Base-by-base conservation (phyloP, 495 filamentous ascomycete genomes). In the Penicillium maclennaniae region DNA sequence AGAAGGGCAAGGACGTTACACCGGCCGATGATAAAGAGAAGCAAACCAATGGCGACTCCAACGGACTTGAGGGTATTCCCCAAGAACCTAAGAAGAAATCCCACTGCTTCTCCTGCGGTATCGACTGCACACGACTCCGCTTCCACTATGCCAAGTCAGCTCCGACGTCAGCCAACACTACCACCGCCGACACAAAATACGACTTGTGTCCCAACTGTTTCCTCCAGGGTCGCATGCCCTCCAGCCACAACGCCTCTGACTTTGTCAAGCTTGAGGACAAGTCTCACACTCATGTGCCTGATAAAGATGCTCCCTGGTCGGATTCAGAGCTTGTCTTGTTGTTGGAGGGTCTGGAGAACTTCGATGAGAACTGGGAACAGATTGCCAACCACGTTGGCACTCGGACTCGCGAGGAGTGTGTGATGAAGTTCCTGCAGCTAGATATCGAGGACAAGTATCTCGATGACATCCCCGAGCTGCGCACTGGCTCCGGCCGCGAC, bases 361-460 rank as follows among this genome's bases (percentile, higher is more conserved):
- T 87, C 58, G 91, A 97, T 56, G 95, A 98, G 27, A 87, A 97
- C 70, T 98, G 93, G 93, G 87, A 89, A 47, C 82, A 87, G 58
- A 91, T 98, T 51, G 83, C 93, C 1, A 90, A 90, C 53, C 87
- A 96, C 60, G 93, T 98, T 25, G 88, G 88, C 28, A 91, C 89
- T 3, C 82, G 91, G 41, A 96, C 90, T n/a, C 80, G 89, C 36
- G 93, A 98, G 72, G 90, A 98, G 73, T 98, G 93, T 69, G 91
- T 97, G 23, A 75, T 96, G 61, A 92, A 96, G 65, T 98, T 98
- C 77, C 72, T 98, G 55, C 89, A 95, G 62, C 72, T 92, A 23
- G 90, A 92, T 47, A 93, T 95, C 52, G 89, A 92, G 64, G 90
- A 92, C 69, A 89, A 91, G 56, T 95, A 92, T 55, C 72, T 92